Evolutionary conservation across 1,284 basidiomycete species (phyloP).

Genomic region (Erythrobasidium hasegawianum): DNA sequence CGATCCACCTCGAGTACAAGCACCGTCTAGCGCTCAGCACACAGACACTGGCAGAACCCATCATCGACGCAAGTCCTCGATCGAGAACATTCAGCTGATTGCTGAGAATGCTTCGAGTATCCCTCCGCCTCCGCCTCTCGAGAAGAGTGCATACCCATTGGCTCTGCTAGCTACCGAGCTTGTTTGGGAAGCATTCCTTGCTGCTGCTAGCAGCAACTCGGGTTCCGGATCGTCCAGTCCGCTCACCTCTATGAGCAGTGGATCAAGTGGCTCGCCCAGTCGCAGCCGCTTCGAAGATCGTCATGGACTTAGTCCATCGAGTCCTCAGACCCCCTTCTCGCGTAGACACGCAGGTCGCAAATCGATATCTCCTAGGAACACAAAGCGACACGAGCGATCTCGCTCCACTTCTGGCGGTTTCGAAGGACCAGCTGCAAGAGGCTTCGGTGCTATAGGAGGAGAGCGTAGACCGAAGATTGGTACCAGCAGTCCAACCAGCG

Average conservation of each 20-base stretch:
- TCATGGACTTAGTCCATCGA: not conserved
- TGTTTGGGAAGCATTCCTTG: slow-evolving; percentile 42
- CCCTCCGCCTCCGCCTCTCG: slow-evolving; percentile 44
- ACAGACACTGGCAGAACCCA: not conserved
- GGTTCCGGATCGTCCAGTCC: slow-evolving; percentile 5
- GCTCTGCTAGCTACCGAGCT: slow-evolving; percentile 44
- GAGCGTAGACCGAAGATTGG: slow-evolving; percentile 35
- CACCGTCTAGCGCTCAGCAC: not conserved
- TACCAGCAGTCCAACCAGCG: slow-evolving; percentile 24
- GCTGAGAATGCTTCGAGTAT: slow-evolving; percentile 41
- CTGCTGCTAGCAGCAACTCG: slow-evolving; percentile 35
- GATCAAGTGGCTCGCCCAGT: not conserved
- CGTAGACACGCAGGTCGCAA: not conserved
- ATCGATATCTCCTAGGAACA: not conserved
- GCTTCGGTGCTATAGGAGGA: slow-evolving; percentile 44
- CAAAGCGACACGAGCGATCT: not conserved
- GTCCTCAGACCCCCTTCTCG: not conserved
- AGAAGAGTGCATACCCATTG: slow-evolving; percentile 43
- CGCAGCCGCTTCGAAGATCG: not conserved
- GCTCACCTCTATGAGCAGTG: not conserved
- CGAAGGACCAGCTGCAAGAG: slow-evolving; percentile 26
- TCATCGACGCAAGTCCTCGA: not conserved
- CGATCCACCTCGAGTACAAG: not conserved
- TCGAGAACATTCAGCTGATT: slow-evolving; percentile 41
- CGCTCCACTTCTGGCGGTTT: slow-evolving; percentile 2